Evolutionary conservation across 164 flowering plant species (phyloP), one percentile per base, ranked within the genome.

Genomic region (Magnolia officinalis): DNA sequence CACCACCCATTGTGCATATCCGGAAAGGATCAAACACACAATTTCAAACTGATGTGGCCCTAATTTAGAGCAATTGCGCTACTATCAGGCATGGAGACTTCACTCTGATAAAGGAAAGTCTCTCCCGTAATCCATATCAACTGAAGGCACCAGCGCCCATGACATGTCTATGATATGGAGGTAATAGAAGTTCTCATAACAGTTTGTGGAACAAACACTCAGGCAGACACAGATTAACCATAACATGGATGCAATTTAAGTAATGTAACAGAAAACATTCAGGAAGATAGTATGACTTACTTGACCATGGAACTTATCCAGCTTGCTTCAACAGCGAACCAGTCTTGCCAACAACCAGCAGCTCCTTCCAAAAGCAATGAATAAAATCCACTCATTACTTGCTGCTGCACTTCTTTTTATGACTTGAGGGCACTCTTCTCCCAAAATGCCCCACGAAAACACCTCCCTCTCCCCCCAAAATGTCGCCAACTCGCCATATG

Each of bases 221-320:
- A 74, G 20, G 58, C 45, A 74, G 63, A 70, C 31, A 72, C 14
- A 70, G 21, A 63, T 64, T 19, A 77, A 74, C 72, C 59, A 80
- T 67, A 55, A 77, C 66, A 10, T 50, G 8, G 74, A 52, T 74
- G 72, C 74, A 73, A 45, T 14, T 77, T 71, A 4, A 72, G 72
- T 68, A 78, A 78, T 67, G 70, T 29, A 77, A 71, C 50, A 71
- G 70, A 66, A 76, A 76, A 63, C 19, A 58, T 72, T 78, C 49
- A 74, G 80, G 78, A 71, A 73, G 64, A 52, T 75, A 29, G 29
- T 55, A 68, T 50, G 75, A 79, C 84, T 82, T 82, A 79, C 84
- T 74, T 82, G 84, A 82, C 82, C 77, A 63, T 63, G 73, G 65
- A 74, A 77, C 63, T 63, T 80, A 79, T 73, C 70, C 77, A 67